Base-by-base conservation (phyloP, 2,329 filamentous ascomycete genomes). In the Arthrobotrys sinensis region DNA sequence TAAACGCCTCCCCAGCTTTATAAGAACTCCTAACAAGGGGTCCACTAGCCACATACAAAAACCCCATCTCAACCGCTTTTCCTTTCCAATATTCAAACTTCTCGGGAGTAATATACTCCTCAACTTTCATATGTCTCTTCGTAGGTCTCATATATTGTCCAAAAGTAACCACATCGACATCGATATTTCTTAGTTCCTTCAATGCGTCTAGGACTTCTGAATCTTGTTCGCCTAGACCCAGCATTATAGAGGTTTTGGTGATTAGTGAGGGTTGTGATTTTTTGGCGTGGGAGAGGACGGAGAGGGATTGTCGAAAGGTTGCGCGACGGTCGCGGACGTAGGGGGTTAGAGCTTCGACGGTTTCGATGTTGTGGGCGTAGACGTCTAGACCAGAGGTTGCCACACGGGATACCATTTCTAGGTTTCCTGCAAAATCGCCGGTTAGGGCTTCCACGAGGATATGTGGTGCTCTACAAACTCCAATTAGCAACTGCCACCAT, bases 111-210 rank as follows among this genome's bases (percentile, higher is more conserved):
- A 99, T 89, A 84, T 99, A 99, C 84, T 95, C 93, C 83, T 97
- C 92, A 36, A 99, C 96, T 85, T 97, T 91, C 90, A 99, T 95
- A 85, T 99, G 96, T 52, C 95, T 90, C 88, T 98, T 99, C 3
- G 96, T 99, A 1, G 96, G 96, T 10, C 95, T 93, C 96, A 99
- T 99, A 87, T 99, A 99, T 87, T 99, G 96, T n/a, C 96, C 96
- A 81, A 99, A 99, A 0, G 96, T 99, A 73, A 99, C 94, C 11
- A 99, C 93, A 82, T 99, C 96, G 53, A 97, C 94, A 77, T 92
- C 87, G 73, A 90, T 89, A 80, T 91, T 91, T 73, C 96, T 89
- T 11, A 99, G 88, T 84, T 96, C 93, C 90, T 76, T 12, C 5
- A 68, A 85, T 0, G 95, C 90, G 80, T 92, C 89, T 89, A 90